Base-by-base conservation (phyloP, 1,284 basidiomycete genomes). In the Ganoderma lucidum region DNA sequence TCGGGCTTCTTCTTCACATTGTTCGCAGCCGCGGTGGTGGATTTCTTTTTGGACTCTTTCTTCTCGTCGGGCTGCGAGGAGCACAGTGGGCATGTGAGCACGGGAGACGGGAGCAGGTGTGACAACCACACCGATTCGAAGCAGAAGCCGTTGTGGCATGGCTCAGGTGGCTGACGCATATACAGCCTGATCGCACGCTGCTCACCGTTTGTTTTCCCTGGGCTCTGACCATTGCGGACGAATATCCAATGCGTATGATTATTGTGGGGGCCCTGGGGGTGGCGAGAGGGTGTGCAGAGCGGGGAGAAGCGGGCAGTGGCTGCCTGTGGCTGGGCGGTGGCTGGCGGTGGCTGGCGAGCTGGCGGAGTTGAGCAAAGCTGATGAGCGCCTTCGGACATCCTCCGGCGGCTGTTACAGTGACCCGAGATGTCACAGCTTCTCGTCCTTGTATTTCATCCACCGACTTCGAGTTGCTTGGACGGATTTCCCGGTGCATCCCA, bases 41-140 rank as follows among this genome's bases (percentile, higher is more conserved):
- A 73, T 73, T 78, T 81, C 77, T 81, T 83, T 58, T 82, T 79
- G 14, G 81, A 68, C 61, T 87, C 85, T 76, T 85, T 86, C 79
- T 83, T 87, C 77, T 85, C 84, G 63, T 86, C 86, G 48, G 78
- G 75, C 83, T 85, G 41, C n/a, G 64, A 64, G 15, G 69, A 28
- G 63, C 64, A 72, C 66, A 60, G 63, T 37, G 68, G 59, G 64
- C 42, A 58, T 32, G 71, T 76, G 60, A 76, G 75, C 67, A 60
- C 41, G 61, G 23, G 30, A 55, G 44, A 62, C 56, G 55, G 30
- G 60, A 23, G 70, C 55, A 63, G 59, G 30, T 35, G 55, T 55
- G 59, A 60, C 62, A 71, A 68, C 70, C 72, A 71, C 70, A 65
- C 65, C 53, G 48, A 51, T 51, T 51, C 48, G 63, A 39, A 62